Evolutionary conservation across 2,329 filamentous ascomycete genomes (phyloP).

Genomic region (Xylogone sp.): DNA sequence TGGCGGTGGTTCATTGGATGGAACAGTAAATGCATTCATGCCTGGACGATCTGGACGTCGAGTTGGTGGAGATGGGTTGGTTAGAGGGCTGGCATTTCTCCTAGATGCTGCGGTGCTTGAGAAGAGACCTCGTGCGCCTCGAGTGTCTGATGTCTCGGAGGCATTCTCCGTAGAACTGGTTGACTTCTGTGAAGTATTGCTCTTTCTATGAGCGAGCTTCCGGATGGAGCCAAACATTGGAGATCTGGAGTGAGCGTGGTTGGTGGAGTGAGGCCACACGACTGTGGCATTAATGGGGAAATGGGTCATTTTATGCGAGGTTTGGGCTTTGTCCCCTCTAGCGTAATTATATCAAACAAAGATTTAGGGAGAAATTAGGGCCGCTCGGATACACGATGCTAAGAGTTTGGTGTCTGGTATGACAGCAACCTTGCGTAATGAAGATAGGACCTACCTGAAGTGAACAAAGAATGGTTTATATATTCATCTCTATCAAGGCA

Average conservation of each 20-base stretch:
- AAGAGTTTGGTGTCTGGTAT: too few species aligned
- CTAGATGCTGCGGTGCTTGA: background rate
- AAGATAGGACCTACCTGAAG: too few species aligned
- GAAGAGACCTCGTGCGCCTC: constrained; percentile 4
- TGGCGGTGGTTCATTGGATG: constrained; percentile 28
- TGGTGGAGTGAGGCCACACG: background rate
- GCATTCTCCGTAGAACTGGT: constrained; percentile 1
- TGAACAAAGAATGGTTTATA: too few species aligned
- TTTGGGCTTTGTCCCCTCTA: too few species aligned
- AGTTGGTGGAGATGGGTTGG: constrained; percentile 21
- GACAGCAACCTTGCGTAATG: too few species aligned
- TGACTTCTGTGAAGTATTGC: constrained; percentile 9
- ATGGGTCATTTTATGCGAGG: background rate
- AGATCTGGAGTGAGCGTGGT: constrained; percentile 1
- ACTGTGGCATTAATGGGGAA: background rate
- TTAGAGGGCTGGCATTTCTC: constrained; percentile 10
- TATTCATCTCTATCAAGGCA: too few species aligned
- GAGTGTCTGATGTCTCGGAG: background rate
- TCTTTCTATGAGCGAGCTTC: constrained; percentile 16
- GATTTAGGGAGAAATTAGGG: too few species aligned
- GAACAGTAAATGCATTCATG: constrained; percentile 25
- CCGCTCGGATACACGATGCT: too few species aligned
- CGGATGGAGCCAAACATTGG: constrained; percentile 15
- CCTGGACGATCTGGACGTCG: constrained; percentile 22
- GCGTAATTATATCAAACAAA: too few species aligned